Evolutionary conservation across 371 early-diverging fungal species (phyloP), one percentile per base, ranked within the genome.

Genomic region (Mortierella sp.): DNA sequence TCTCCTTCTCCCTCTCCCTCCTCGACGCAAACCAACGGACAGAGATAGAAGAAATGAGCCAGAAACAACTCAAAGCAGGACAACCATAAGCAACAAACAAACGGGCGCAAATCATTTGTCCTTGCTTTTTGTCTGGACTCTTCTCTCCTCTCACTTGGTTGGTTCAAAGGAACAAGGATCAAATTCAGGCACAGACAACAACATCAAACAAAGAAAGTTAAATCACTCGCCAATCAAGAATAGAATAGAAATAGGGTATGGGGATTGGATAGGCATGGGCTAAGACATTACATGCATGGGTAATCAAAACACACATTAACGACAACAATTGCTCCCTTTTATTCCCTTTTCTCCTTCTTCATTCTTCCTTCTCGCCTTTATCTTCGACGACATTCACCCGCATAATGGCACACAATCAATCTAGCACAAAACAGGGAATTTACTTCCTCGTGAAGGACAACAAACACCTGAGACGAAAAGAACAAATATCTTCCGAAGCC

Each of bases 181-280:
- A 21, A 38, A 68, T 41, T 68, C 68, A 68, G 68, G 68, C 68
- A 68, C 68, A 68, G 68, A 68, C 68, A 68, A 38, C 16, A 56
- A 27, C 7, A 41, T 41, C 10, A 56, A 10, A n/a, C 6, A n/a
- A 21, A 65, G 38, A 65, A 65, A 65, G 65, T 38, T 65, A 38
- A 65, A 68, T 68, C 43, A 38, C 24, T 24, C 43, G 68, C 68
- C 68, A 68, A 68, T 68, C 60, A 68, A 41, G 68, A 68, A 68
- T 68, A 68, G 68, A 65, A 2, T 68, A 68, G 68, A 65, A 2
- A 38, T 65, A 35, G 21, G 65, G 68, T 41, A 38, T 21, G 41
- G 35, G 63, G 63, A 56, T 32, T 32, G 56, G 32, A 27, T 24
- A 24, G 14, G 21, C 14, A 63, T 63, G 63, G 35, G 63, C 63